A percentile compares a stretch with the other conserved stretches of the same genome.
These are phyloP conservation scores for Arthrobotrys musiformis DNA, from an alignment of 2,329 filamentous ascomycete species.

Conservation along the genomic window DNA sequence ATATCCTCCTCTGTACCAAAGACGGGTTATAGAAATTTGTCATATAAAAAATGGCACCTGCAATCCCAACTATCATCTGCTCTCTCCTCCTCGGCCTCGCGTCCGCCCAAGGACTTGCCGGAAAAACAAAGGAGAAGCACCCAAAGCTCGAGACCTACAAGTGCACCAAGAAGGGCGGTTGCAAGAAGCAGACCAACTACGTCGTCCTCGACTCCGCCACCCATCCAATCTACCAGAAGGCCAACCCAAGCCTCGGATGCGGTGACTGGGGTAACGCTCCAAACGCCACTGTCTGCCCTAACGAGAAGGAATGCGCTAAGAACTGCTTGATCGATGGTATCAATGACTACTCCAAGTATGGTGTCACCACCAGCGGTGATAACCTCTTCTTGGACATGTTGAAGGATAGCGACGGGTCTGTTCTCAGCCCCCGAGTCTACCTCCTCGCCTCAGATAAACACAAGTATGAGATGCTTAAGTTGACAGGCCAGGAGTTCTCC, in stretches of 20 bases:
- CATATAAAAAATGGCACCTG: slow-evolving; percentile 39
- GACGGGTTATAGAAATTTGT: too few relatives aligned
- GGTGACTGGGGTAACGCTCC: slow-evolving; percentile 61
- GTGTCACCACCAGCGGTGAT: slow-evolving; percentile 63
- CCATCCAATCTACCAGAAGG: slow-evolving; percentile 65
- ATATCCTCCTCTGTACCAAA: not conserved
- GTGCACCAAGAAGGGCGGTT: slow-evolving; percentile 67
- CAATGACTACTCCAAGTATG: slow-evolving; percentile 67
- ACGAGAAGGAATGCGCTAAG: slow-evolving; percentile 66
- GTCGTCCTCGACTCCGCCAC: slow-evolving; percentile 67
- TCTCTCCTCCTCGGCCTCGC: slow-evolving; percentile 58
- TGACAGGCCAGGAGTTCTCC: slow-evolving; percentile 64
- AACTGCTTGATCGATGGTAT: slow-evolving; percentile 70
- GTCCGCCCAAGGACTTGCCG: slow-evolving; percentile 64
- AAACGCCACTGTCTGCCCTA: slow-evolving; percentile 66
- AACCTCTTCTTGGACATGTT: slow-evolving; percentile 62
- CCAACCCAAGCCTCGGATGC: slow-evolving; percentile 61
- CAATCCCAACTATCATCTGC: slow-evolving; percentile 43
- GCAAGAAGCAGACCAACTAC: slow-evolving; percentile 65
- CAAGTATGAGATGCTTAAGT: slow-evolving; percentile 65
- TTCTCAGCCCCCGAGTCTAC: slow-evolving; percentile 64
- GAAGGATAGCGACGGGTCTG: slow-evolving; percentile 48
- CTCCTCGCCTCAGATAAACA: slow-evolving; percentile 64
- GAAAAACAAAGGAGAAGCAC: slow-evolving; percentile 65
- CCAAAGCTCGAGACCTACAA: slow-evolving; percentile 68